These are phyloP conservation scores for Suhomyces canberraensis DNA, from an alignment of 805 yeast species.

Conservation along the genomic window DNA sequence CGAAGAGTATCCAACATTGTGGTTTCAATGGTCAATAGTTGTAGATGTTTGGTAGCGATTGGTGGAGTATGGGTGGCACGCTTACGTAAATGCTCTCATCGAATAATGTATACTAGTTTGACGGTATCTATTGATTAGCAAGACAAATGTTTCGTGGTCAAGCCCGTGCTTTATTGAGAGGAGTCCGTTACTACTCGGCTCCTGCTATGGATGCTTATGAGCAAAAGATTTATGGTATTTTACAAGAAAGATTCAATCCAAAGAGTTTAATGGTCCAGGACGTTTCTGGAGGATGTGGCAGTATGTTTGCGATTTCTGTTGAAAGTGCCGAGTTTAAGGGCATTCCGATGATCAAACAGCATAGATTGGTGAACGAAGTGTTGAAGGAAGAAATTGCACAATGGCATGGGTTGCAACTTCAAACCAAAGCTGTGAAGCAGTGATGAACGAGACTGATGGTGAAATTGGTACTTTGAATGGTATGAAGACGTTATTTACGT, in stretches of 20 bases:
- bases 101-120: no score
- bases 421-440: conserved; percentile 54
- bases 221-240: conserved; percentile 53
- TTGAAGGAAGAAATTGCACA: conserved; percentile 79
- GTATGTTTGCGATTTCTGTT: conserved; percentile 89
- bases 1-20: conserved; percentile 40
- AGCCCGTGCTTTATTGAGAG: neutral
- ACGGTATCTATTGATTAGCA: no score
- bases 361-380: conserved; percentile 77
- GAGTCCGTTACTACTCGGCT: conserved; percentile 7
- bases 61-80: neutral
- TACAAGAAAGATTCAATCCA: conserved; percentile 59
- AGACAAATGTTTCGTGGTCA: no score
- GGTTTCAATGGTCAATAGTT: no score
- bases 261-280: conserved; percentile 65
- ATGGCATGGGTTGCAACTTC: conserved; percentile 94
- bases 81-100: neutral
- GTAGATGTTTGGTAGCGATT: no score
- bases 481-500: no score
- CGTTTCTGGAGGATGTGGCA: conserved; percentile 93
- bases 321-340: conserved; percentile 76
- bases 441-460: no score
- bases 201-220: conserved; percentile 58
- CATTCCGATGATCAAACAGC: conserved; percentile 83
- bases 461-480: no score